phyloP scores from a whole-genome alignment of 1,284 basidiomycete species.

The Kwoniella shivajii region DNA sequence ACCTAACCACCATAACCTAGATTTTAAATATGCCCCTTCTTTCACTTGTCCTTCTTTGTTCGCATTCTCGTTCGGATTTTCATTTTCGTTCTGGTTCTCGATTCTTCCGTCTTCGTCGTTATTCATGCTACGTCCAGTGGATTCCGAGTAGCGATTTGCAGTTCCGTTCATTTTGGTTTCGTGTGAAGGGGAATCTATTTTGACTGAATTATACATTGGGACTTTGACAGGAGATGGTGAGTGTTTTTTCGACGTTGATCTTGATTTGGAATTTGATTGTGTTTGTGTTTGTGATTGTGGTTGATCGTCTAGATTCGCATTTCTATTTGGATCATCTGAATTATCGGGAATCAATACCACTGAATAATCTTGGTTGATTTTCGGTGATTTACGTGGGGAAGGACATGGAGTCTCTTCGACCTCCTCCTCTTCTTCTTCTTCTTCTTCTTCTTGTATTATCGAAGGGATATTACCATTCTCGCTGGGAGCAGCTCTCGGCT shows the following conservation, averaged over 20 bases:
- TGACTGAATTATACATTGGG: too few relatives aligned
- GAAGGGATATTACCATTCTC: not conserved
- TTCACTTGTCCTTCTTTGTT: conserved; percentile 20
- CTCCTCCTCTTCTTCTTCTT: not conserved
- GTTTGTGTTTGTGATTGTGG: too few relatives aligned
- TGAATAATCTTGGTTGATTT: not conserved
- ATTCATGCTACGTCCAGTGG: not conserved
- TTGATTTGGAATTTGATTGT: too few relatives aligned
- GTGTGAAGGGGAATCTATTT: too few relatives aligned
- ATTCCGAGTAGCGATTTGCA: too few relatives aligned
- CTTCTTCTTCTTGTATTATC: not conserved
- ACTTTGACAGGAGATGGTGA: too few relatives aligned
- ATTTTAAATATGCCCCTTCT: conserved; percentile 69
- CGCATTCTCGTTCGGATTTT: not conserved
- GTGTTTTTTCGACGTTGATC: too few relatives aligned
- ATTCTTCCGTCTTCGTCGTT: not conserved
- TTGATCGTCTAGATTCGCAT: too few relatives aligned
- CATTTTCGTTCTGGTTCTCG: not conserved
- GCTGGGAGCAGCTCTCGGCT: too few relatives aligned
- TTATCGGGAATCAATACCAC: not conserved
- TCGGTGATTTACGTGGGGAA: not conserved
- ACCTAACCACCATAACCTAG: conserved; percentile 90
- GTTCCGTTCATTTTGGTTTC: too few relatives aligned
- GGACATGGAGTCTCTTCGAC: conserved; percentile 2
- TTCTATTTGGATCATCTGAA: too few relatives aligned